Percentiles rank a stretch among this genome's conserved stretches.
Conservation (phyloP, 306 rosid genomes). For the Cicer arietinum region DNA sequence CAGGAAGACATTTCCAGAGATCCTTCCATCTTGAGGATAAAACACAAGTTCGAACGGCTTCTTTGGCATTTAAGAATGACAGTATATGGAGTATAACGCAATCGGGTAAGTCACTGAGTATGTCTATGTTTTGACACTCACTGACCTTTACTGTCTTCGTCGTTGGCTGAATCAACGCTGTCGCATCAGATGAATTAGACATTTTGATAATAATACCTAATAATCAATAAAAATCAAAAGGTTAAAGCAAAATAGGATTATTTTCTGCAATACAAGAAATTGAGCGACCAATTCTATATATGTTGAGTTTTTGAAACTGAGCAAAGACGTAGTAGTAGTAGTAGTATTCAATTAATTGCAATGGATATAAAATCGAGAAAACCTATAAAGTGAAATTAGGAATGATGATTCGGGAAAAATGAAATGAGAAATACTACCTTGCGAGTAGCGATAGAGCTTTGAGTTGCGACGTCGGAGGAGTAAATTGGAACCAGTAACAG, state of each 20-base stretch:
- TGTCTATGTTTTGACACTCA: not conserved
- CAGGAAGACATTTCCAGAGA: constrained; percentile 31
- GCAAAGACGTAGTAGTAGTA: too few species aligned
- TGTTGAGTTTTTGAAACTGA: too few species aligned
- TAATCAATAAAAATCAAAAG: not conserved
- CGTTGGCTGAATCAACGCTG: not conserved
- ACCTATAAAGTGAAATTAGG: not conserved
- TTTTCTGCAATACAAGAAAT: too few species aligned
- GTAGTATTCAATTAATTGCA: too few species aligned
- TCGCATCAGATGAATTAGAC: not conserved
- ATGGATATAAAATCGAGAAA: not conserved
- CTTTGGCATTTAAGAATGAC: constrained; percentile 18
- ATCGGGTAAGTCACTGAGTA: constrained; percentile 38
- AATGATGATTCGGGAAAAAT: too few species aligned
- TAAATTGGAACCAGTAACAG: too few species aligned
- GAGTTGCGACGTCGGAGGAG: too few species aligned
- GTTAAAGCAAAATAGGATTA: too few species aligned
- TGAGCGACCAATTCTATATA: too few species aligned
- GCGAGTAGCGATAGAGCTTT: too few species aligned
- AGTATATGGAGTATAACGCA: constrained; percentile 30
- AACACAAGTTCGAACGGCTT: constrained; percentile 32
- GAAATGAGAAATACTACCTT: too few species aligned
- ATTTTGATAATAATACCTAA: not conserved
- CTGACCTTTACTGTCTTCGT: not conserved
- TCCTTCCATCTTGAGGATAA: constrained; percentile 33